phyloP scores from a whole-genome alignment of 805 yeast genomes.

The Zygoascus bituminiphila region DNA sequence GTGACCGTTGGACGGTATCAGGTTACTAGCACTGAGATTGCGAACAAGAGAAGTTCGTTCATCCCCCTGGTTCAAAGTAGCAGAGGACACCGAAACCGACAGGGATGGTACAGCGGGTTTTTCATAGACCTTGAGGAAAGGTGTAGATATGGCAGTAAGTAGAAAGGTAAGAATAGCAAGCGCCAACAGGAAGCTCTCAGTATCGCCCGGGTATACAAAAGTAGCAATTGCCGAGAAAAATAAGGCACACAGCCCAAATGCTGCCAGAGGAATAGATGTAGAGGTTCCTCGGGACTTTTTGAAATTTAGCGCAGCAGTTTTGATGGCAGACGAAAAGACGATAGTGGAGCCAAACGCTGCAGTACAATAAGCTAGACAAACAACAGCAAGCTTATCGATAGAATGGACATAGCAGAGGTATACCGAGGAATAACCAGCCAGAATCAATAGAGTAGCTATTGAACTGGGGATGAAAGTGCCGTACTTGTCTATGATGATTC shows the following conservation, averaged over 20 bases:
- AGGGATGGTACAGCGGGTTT: neutral
- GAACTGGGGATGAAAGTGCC: conserved; percentile 33
- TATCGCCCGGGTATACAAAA: conserved; percentile 28
- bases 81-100: neutral
- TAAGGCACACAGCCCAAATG: conserved; percentile 68
- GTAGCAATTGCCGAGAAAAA: conserved; percentile 47
- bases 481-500: conserved; percentile 18
- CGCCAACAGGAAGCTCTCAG: conserved; percentile 16
- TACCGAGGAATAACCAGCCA: conserved; percentile 49
- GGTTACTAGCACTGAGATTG: neutral
- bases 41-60: neutral
- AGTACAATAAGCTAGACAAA: conserved; percentile 33
- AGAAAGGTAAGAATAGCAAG: conserved; percentile 15
- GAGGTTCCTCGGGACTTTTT: conserved; percentile 66
- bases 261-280: conserved; percentile 64
- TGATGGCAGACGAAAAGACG: conserved; percentile 54
- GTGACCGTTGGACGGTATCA: neutral
- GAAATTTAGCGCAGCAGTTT: conserved; percentile 62
- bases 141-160: conserved; percentile 10
- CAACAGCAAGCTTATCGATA: conserved; percentile 30
- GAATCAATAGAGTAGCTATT: conserved; percentile 42
- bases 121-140: conserved; percentile 14
- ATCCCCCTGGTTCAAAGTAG: neutral
- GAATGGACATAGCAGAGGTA: conserved; percentile 36
- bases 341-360: conserved; percentile 65